Percentiles rank a stretch among this genome's conserved stretches.
These are phyloP conservation scores for Tetraselmis chui DNA, from an alignment of 139 green algal genomes.

Conservation along the genomic window DNA sequence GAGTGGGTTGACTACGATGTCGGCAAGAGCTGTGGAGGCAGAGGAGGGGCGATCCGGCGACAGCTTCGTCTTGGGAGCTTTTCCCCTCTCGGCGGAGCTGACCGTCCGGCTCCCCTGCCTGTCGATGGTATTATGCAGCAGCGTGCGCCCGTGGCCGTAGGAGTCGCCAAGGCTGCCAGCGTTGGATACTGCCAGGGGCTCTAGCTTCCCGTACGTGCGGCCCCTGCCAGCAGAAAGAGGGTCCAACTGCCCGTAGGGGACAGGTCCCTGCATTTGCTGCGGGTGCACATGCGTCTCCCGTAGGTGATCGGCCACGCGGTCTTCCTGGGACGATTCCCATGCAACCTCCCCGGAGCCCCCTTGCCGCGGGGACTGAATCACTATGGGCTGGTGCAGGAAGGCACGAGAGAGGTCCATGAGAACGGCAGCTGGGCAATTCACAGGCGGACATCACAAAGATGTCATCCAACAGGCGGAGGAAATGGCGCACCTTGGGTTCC, in stretches of 20 bases:
- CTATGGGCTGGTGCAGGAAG: not conserved
- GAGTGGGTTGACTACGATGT: not conserved
- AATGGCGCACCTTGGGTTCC: too few relatives aligned
- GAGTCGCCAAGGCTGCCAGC: too few relatives aligned
- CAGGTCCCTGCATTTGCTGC: not conserved
- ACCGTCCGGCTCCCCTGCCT: not conserved
- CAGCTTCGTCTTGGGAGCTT: not conserved
- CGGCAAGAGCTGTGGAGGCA: not conserved
- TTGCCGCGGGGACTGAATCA: not conserved
- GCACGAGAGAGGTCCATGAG: too few relatives aligned
- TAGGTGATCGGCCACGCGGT: not conserved
- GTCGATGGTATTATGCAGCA: not conserved
- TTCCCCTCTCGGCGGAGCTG: not conserved
- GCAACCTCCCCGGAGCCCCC: too few relatives aligned
- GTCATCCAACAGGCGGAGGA: too few relatives aligned
- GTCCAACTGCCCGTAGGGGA: not conserved
- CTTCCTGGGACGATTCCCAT: not conserved
- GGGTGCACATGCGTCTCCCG: not conserved
- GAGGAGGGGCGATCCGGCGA: not conserved
- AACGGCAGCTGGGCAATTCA: too few relatives aligned
- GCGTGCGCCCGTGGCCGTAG: not conserved
- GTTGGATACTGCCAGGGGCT: not conserved
- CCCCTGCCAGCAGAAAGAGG: too few relatives aligned
- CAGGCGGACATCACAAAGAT: too few relatives aligned
- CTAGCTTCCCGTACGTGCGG: not conserved